Percentiles rank a stretch among this genome's conserved stretches.
phyloP scores from a whole-genome alignment of 306 rosid genomes.

The Boehmeria nivea region DNA sequence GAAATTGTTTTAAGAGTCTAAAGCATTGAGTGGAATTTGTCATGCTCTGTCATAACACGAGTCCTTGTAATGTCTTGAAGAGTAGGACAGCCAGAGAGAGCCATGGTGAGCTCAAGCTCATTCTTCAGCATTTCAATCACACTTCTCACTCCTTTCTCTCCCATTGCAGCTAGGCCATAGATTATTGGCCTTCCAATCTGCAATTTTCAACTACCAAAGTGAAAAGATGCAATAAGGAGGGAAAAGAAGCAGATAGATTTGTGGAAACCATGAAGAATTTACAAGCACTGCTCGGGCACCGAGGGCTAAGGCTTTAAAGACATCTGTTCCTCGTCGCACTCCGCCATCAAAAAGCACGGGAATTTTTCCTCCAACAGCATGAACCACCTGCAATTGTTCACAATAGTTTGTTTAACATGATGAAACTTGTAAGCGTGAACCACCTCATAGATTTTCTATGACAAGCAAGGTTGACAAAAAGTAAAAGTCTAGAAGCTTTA shows the following conservation, averaged over 20 bases:
- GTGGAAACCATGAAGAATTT: neutral
- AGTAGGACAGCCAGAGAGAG: slow-evolving; percentile 45
- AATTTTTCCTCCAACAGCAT: slow-evolving; percentile 43
- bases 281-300: slow-evolving; percentile 57
- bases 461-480: no score
- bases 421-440: no score
- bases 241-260: neutral
- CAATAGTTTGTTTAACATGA: neutral
- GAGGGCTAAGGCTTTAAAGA: slow-evolving; percentile 65
- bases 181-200: slow-evolving; percentile 56
- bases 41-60: slow-evolving; percentile 39
- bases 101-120: slow-evolving; percentile 51
- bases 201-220: neutral
- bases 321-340: slow-evolving; percentile 51
- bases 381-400: slow-evolving; percentile 41
- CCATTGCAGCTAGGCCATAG: slow-evolving; percentile 47
- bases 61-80: slow-evolving; percentile 40
- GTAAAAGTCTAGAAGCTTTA: no score
- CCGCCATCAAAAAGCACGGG: slow-evolving; percentile 62
- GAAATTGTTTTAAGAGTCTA: no score
- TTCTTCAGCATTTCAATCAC: slow-evolving; percentile 50
- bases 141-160: slow-evolving; percentile 47
- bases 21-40: slow-evolving; percentile 39
- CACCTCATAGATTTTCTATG: neutral
- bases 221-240: neutral